Evolutionary conservation across 2,329 filamentous ascomycete species (phyloP).

Genomic region (Knufia petricola): DNA sequence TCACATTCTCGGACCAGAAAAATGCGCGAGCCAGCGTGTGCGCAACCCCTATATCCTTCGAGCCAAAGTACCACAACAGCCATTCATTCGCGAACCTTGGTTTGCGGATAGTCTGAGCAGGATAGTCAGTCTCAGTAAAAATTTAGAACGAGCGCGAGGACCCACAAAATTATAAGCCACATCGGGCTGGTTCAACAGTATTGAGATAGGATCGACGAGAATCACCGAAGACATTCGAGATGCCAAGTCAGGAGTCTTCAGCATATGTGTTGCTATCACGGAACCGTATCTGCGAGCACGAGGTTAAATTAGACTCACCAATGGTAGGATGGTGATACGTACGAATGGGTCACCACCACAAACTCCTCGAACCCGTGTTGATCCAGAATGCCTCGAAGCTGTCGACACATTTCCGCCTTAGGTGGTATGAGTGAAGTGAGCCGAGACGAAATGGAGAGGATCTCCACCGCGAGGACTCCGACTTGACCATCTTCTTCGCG

Average conservation of each 20-base stretch:
- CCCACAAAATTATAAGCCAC: conserved; percentile 68
- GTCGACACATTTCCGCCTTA: conserved; percentile 44
- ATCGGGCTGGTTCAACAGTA: conserved; percentile 59
- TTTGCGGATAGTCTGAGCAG: conserved; percentile 39
- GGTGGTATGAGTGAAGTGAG: conserved; percentile 46
- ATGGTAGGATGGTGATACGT: too few relatives aligned
- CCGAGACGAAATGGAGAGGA: conserved; percentile 46
- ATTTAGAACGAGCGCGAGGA: too few relatives aligned
- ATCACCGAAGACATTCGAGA: conserved; percentile 40
- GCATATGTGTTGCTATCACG: conserved; percentile 52
- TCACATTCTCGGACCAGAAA: conserved; percentile 61
- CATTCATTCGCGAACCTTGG: conserved; percentile 54
- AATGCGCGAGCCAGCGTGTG: conserved; percentile 56
- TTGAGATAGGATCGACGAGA: conserved; percentile 55
- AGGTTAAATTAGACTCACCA: conserved; percentile 52
- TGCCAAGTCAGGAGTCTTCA: conserved; percentile 40
- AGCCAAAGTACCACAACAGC: conserved; percentile 61
- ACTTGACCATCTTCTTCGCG: neutral
- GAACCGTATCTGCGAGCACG: conserved; percentile 56
- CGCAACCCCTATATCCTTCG: conserved; percentile 56
- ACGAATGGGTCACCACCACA: too few relatives aligned
- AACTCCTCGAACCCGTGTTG: too few relatives aligned
- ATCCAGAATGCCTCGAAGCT: conserved; percentile 49
- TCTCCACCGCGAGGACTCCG: conserved; percentile 7
- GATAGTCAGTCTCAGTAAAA: too few relatives aligned